Evolutionary conservation across 768 basidiomycete species (phyloP), one percentile per base, ranked within the genome.

Genomic region (Filobasidium wieringae): DNA sequence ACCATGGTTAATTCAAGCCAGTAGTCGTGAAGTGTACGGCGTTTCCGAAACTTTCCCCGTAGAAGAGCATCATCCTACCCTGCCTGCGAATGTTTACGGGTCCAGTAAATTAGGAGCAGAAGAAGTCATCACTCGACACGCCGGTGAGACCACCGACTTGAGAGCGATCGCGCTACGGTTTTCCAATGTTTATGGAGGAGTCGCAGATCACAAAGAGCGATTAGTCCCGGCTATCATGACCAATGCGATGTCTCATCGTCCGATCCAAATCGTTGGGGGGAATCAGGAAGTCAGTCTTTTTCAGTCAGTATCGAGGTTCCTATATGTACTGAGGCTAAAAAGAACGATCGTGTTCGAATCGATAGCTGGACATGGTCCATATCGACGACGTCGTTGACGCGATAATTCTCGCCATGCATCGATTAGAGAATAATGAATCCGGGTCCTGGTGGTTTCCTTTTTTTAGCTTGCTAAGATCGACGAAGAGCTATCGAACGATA

Each of bases 1-100:
- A 19, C 68, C 70, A 11, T 73, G 71, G 71, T 55, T 71, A 22
- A 55, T 73, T 29, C 37, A 64, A 22, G 68, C 63, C 12, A 66
- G 64, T 1, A 60, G 61, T n/a, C 59, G 65, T 47, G 69, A 69
- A 14, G 69, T 72, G 7, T 68, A 66, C 49, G 64, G 66, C 7
- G 59, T 58, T 41, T 50, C 53, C n/a, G 57, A 58, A 22, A 57
- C 55, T 33, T 45, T 49, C 31, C 53, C 51, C 15, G 22, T 47
- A 11, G 14, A 11, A 14, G 43, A 47, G 22, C 29, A 19, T 5
- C 14, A 14, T 4, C 22, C 17, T 19, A 47, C 43, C 19, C 14
- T 47, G 7, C 43, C 43, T 7, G 22, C 43, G 15, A 47, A 47
- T 24, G 24, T 47, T 4, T 47, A 47, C 43, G 43, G 43, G 14